phyloP scores from a whole-genome alignment of 2,329 filamentous ascomycete genomes.

The Sclerotinia spermophila region DNA sequence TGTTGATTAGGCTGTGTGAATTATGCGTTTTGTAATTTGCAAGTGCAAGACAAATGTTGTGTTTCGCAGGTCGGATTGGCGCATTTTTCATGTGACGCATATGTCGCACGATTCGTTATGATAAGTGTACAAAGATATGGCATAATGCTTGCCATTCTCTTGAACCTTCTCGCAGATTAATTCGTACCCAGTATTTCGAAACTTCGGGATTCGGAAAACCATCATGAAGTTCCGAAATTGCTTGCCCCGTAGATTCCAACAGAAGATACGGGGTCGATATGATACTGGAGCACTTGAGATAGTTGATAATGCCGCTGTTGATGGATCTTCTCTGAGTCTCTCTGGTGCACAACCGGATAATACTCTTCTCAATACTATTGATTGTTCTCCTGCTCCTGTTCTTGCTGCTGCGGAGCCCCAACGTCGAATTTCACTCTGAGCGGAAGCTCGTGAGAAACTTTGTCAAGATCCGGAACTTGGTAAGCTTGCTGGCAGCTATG shows the following conservation, averaged over 20 bases:
- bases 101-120: not conserved
- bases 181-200: too few relatives aligned
- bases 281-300: not conserved
- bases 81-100: not conserved
- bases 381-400: not conserved
- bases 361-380: not conserved
- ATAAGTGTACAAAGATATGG: not conserved
- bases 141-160: not conserved
- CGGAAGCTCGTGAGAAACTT: not conserved
- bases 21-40: not conserved
- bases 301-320: not conserved
- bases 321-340: not conserved
- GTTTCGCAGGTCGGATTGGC: not conserved
- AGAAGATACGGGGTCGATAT: not conserved
- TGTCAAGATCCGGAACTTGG: not conserved
- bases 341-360: not conserved
- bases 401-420: not conserved
- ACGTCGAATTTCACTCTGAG: not conserved
- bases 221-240: not conserved
- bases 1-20: not conserved
- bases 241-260: not conserved
- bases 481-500: not conserved
- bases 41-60: not conserved
- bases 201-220: not conserved
- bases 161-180: not conserved